Evolutionary conservation across 192 early-diverging fungal species (phyloP).

Genomic region (Coemansia sp.): DNA sequence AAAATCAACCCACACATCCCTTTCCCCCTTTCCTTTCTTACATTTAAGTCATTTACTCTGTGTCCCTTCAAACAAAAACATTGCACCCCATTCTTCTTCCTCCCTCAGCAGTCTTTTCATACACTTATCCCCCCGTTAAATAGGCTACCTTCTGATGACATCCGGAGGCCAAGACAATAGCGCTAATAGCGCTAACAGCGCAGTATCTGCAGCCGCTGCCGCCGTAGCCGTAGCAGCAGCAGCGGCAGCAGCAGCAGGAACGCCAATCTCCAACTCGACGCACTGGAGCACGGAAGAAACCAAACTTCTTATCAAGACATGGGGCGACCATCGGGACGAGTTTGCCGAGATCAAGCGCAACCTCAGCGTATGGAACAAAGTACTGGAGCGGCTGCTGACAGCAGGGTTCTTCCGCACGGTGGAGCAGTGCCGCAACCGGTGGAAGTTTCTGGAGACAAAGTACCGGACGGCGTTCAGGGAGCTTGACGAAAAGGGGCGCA

Average conservation of each 20-base stretch:
- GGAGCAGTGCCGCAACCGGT: conserved; percentile 55
- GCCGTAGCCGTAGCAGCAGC: conserved; percentile 35
- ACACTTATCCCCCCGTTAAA: no score
- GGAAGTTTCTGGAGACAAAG: conserved; percentile 56
- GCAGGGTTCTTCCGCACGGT: conserved; percentile 53
- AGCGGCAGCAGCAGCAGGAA: conserved; percentile 24
- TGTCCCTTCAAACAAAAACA: no score
- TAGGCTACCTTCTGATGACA: no score
- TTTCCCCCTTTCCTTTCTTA: neutral
- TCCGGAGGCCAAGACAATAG: neutral
- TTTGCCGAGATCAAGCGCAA: conserved; percentile 58
- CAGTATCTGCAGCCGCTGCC: conserved; percentile 16
- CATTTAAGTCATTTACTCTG: neutral
- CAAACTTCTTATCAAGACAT: conserved; percentile 39
- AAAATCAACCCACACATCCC: neutral
- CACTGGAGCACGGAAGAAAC: conserved; percentile 53
- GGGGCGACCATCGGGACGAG: conserved; percentile 52
- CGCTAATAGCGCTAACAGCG: conserved; percentile 3
- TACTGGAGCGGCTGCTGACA: conserved; percentile 44
- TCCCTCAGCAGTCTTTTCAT: neutral
- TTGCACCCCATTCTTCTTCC: no score
- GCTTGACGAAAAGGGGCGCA: conserved; percentile 14
- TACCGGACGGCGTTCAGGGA: conserved; percentile 39
- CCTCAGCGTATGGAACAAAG: conserved; percentile 55
- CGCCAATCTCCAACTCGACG: conserved; percentile 40